Evolutionary conservation across 192 early-diverging fungal genomes (phyloP), one percentile per base, ranked within the genome.

Genomic region (Mortierella antarctica): DNA sequence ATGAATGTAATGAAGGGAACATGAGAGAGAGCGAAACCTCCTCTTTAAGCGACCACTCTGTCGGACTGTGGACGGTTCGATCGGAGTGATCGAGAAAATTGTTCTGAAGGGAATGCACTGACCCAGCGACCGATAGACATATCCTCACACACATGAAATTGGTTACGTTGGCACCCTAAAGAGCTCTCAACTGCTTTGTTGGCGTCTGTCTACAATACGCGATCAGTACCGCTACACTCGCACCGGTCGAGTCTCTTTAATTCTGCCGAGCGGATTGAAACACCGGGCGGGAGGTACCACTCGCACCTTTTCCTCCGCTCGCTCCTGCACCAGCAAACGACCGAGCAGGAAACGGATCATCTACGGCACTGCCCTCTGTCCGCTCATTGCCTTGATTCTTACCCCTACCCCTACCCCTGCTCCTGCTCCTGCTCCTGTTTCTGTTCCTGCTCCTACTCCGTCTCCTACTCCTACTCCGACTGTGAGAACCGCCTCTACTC

Each of bases 311-410:
- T 31, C 31, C 31, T 31, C 31, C 31, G 31, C 31, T 31, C 31
- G 63, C n/a, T 50, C 65, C 65, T 2, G 62, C n/a, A 5, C 58
- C 65, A 20, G 70, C 18, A 50, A 67, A 67, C n/a, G 59, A 67
- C 48, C 73, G 47, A 1, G 59, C 48, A 7, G 73, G 65, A 50
- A 67, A 62, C 4, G 73, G 65, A 15, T 67, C 65, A 42, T 67
- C 65, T 12, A 47, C 46, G 10, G 8, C 18, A 18, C 52, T 39
- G 65, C 7, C 65, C 52, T 15, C 41, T 46, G 60, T 58, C 67
- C 42, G 42, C 21, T 44, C 41, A 40, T 21, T 64, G 62, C 45
- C 20, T 46, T 42, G 71, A 45, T 62, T 52, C 12, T 23, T 41
- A 18, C n/a, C 47, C 50, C 62, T 20, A 41, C 62, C 52, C 48